A percentile compares a stretch with the other conserved stretches of the same genome.
These are phyloP conservation scores for Voacanga thouarsii DNA, from an alignment of 257 asterid species.

Conservation along the genomic window DNA sequence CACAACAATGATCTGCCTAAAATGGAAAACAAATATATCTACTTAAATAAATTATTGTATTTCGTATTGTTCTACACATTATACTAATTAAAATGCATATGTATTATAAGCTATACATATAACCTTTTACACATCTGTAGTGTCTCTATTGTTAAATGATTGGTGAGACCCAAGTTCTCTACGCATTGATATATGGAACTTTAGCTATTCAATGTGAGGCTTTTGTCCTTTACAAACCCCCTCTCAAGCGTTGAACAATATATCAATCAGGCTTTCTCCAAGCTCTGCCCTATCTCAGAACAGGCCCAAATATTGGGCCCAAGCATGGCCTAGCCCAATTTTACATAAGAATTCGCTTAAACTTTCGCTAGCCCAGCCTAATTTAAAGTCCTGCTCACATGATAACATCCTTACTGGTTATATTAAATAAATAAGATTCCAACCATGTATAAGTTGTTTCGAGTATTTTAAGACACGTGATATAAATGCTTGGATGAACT, in stretches of 20 bases:
- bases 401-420: no score
- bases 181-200: neutral
- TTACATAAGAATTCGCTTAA: neutral
- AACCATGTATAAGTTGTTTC: no score
- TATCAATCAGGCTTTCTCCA: neutral
- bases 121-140: neutral
- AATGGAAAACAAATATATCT: neutral
- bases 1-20: neutral
- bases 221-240: neutral
- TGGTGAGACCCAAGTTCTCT: neutral
- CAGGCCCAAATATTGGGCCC: neutral
- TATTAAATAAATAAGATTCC: no score
- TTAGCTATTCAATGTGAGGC: neutral
- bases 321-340: neutral
- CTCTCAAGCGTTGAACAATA: neutral
- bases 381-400: neutral
- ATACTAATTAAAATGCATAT: no score
- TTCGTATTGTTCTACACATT: neutral
- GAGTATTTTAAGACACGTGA: neutral
- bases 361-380: neutral
- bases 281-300: neutral
- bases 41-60: no score
- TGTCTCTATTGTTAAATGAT: neutral
- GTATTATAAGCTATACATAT: neutral
- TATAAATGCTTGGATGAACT: neutral